Conservation (phyloP, 169 alveolate genomes). For the Eimeria praecox region DNA sequence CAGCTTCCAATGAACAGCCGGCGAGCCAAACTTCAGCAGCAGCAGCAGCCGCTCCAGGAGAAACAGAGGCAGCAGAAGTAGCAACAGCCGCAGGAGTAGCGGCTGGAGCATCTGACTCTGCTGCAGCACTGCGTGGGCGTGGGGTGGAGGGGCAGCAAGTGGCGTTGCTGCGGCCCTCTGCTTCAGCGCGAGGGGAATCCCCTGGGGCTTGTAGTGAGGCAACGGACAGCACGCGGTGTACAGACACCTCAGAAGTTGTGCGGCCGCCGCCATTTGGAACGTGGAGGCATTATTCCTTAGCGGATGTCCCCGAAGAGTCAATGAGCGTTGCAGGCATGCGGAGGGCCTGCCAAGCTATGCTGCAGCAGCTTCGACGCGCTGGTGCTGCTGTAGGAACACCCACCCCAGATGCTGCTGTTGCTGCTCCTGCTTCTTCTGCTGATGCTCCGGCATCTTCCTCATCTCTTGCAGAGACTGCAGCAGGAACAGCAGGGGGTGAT, state of each 20-base stretch:
- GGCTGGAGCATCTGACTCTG: not conserved
- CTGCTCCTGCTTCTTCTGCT: not conserved
- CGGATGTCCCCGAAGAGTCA: conserved; percentile 55
- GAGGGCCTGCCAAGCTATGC: conserved; percentile 22
- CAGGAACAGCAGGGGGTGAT: conserved; percentile 4
- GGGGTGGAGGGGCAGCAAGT: not conserved
- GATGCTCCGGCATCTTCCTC: not conserved
- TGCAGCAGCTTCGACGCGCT: conserved; percentile 17
- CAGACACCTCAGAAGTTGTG: conserved; percentile 38
- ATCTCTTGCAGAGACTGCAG: not conserved
- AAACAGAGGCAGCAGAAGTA: not conserved
- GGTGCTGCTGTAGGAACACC: conserved; percentile 12
- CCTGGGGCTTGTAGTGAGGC: conserved; percentile 71
- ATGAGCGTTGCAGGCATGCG: conserved; percentile 59
- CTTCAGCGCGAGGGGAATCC: conserved; percentile 39
- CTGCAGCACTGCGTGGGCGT: conserved; percentile 24
- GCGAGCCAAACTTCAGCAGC: not conserved
- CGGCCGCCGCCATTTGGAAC: conserved; percentile 51
- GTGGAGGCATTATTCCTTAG: conserved; percentile 27
- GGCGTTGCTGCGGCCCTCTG: not conserved
- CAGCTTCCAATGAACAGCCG: not conserved
- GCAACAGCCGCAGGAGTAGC: conserved; percentile 1
- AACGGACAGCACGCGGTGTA: conserved; percentile 63
- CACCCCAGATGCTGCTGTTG: not conserved
- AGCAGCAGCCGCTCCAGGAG: not conserved